Conservation (phyloP, 129 eudicot genomes). For the Dittrichia graveolens region DNA sequence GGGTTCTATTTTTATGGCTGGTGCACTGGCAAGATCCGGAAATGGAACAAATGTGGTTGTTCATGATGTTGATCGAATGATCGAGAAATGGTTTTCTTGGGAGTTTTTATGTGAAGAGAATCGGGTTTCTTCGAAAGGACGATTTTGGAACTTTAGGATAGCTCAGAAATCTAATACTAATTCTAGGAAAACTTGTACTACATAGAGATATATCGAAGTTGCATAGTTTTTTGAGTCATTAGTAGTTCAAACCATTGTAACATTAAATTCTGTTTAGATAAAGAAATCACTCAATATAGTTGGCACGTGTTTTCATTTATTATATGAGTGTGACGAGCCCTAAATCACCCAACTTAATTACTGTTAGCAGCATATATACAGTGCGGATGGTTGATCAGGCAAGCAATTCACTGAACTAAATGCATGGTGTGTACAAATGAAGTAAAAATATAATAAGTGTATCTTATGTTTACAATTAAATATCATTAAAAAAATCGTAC, state of each 20-base stretch:
- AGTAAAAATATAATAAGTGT: too few relatives aligned
- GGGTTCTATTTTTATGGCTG: slow-evolving; percentile 77
- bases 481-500: too few relatives aligned
- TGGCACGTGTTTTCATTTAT: too few relatives aligned
- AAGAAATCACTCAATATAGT: too few relatives aligned
- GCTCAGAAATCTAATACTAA: slow-evolving; percentile 23
- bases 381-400: too few relatives aligned
- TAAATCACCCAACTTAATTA: too few relatives aligned
- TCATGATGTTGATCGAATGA: slow-evolving; percentile 79
- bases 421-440: too few relatives aligned
- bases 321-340: too few relatives aligned
- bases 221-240: background rate
- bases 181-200: slow-evolving; percentile 53
- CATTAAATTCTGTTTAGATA: too few relatives aligned
- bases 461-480: too few relatives aligned
- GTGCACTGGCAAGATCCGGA: slow-evolving; percentile 66
- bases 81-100: slow-evolving; percentile 93
- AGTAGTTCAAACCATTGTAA: background rate
- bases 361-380: too few relatives aligned
- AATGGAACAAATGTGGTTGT: slow-evolving; percentile 69
- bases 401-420: too few relatives aligned
- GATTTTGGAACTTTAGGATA: slow-evolving; percentile 73
- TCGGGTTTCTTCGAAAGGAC: slow-evolving; percentile 80
- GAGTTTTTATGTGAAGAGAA: slow-evolving; percentile 82
- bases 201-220: slow-evolving; percentile 6